Conservation (phyloP, 177 flowering plant genomes). For the Tripterygium wilfordii region DNA sequence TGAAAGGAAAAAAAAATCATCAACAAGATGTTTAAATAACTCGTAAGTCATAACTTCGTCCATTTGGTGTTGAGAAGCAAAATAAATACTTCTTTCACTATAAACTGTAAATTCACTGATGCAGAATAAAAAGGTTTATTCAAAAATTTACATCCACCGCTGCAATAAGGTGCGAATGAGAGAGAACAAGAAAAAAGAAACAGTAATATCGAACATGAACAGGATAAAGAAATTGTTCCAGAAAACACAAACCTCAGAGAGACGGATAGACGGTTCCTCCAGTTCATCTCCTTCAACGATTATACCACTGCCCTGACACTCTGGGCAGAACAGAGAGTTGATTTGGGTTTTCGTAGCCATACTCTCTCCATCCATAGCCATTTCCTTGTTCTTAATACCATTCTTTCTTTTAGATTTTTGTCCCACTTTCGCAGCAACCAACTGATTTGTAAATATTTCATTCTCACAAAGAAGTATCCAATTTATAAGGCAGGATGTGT, state of each 20-base stretch:
- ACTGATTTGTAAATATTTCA: conserved; percentile 39
- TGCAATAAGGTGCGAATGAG: not conserved
- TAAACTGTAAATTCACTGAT: too few species aligned
- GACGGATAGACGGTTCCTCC: conserved; percentile 48
- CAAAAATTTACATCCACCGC: too few species aligned
- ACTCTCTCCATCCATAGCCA: conserved; percentile 12
- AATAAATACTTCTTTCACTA: too few species aligned
- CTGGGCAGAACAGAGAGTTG: conserved; percentile 73
- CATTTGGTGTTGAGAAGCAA: too few species aligned
- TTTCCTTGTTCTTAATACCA: conserved; percentile 26
- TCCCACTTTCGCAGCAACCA: conserved; percentile 21
- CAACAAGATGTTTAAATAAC: too few species aligned
- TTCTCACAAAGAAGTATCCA: conserved; percentile 85
- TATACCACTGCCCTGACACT: conserved; percentile 86
- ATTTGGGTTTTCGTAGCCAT: conserved; percentile 16
- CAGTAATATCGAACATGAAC: not conserved
- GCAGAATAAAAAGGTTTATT: too few species aligned
- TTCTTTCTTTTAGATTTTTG: conserved; percentile 30
- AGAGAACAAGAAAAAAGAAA: not conserved
- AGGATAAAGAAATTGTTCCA: not conserved
- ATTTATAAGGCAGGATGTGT: conserved; percentile 84
- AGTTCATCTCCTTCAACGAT: conserved; percentile 47
- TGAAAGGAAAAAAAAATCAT: too few species aligned
- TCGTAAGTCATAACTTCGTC: too few species aligned
- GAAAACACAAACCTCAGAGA: conserved; percentile 50